A percentile compares a stretch with the other conserved stretches of the same genome.
These are phyloP conservation scores for Cicer cuneatum DNA, from an alignment of 306 rosid genomes.

Conservation along the genomic window DNA sequence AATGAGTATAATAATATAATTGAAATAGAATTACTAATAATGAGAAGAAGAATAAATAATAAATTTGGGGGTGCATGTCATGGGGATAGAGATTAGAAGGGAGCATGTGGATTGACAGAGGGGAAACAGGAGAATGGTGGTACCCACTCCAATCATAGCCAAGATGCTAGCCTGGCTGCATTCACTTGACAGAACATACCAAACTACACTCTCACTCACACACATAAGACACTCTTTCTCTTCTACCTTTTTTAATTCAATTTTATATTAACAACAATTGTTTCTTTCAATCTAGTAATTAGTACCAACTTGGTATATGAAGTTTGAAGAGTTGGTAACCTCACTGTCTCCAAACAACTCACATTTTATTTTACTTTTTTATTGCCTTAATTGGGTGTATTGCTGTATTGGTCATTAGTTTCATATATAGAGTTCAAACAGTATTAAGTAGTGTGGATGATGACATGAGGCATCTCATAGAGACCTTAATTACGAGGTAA, in stretches of 20 bases:
- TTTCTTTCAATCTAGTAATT: neutral
- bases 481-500: too few relatives aligned
- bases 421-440: too few relatives aligned
- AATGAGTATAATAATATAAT: too few relatives aligned
- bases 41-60: constrained; percentile 14
- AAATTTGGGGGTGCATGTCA: constrained; percentile 34
- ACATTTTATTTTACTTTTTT: neutral
- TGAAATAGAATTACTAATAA: too few relatives aligned
- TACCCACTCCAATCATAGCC: constrained; percentile 68
- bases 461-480: too few relatives aligned
- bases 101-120: constrained; percentile 74
- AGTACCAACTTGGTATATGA: neutral
- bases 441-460: too few relatives aligned
- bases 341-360: neutral
- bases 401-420: too few relatives aligned
- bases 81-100: constrained; percentile 51
- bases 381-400: too few relatives aligned
- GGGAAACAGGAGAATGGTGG: constrained; percentile 49
- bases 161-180: constrained; percentile 83
- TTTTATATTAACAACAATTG: neutral
- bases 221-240: neutral
- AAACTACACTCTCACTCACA: neutral
- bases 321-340: neutral
- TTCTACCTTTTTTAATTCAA: neutral
- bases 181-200: constrained; percentile 59